Evolutionary conservation across 2,329 filamentous ascomycete genomes (phyloP).

Genomic region (Diaporthe australafricana): DNA sequence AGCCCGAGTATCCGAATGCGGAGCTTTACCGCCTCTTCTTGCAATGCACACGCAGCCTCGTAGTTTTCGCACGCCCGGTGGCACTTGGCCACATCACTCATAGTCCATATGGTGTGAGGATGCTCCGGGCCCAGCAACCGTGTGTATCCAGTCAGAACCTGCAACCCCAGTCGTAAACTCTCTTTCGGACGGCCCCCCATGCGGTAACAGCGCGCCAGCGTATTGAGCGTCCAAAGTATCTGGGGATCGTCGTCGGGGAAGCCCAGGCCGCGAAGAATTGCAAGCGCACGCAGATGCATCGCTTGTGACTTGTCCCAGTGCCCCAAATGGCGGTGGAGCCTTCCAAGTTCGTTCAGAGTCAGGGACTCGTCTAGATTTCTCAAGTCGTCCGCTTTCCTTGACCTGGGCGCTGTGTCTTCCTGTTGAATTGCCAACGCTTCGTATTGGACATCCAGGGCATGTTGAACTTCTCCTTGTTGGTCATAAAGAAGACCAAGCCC

Average conservation of each 20-base stretch:
- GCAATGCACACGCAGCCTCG: neutral
- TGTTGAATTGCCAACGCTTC: neutral
- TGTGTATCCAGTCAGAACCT: neutral
- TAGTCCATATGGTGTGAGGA: neutral
- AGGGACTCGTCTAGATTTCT: neutral
- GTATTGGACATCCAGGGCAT: neutral
- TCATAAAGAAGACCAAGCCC: neutral
- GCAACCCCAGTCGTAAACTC: neutral
- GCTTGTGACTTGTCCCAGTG: neutral
- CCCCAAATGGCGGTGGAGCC: neutral
- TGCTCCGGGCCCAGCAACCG: neutral
- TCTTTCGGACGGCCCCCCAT: neutral
- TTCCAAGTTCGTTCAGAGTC: slow-evolving; percentile 6
- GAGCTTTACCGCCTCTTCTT: neutral
- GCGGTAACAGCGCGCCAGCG: neutral
- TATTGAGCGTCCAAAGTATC: slow-evolving; percentile 4
- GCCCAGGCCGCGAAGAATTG: neutral
- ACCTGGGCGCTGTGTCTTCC: neutral
- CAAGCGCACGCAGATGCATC: neutral
- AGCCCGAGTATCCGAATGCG: neutral
- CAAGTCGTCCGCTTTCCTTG: neutral
- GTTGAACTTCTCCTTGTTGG: neutral
- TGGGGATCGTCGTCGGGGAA: neutral
- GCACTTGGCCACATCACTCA: slow-evolving; percentile 3
- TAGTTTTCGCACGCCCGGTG: neutral